phyloP scores from a whole-genome alignment of 768 basidiomycete genomes.

The Mycena indigotica region DNA sequence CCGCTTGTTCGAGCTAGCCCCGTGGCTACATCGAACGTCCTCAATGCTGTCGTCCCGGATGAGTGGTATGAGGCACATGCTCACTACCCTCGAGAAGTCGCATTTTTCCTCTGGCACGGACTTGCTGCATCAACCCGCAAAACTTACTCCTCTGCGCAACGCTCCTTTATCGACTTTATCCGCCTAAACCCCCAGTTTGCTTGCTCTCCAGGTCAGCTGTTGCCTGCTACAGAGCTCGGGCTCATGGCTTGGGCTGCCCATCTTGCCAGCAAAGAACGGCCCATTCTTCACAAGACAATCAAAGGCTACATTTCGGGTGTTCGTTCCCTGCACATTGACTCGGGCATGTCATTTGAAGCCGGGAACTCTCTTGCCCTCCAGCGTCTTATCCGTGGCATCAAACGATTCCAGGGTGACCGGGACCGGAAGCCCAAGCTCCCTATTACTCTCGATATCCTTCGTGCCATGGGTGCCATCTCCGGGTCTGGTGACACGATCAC shows the following conservation, averaged over 20 bases:
- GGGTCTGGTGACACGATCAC: neutral
- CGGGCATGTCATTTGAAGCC: slow-evolving; percentile 28
- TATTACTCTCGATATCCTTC: slow-evolving; percentile 29
- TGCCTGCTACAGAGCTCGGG: slow-evolving; percentile 14
- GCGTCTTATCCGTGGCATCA: slow-evolving; percentile 35
- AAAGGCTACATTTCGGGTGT: slow-evolving; percentile 26
- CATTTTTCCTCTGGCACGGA: slow-evolving; percentile 15
- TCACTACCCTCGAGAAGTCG: slow-evolving; percentile 13
- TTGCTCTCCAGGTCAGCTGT: slow-evolving; percentile 9
- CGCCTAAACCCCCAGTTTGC: slow-evolving; percentile 1
- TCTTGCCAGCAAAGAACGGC: slow-evolving; percentile 17
- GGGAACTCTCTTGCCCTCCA: slow-evolving; percentile 31
- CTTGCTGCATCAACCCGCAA: slow-evolving; percentile 10
- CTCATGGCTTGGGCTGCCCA: slow-evolving; percentile 23
- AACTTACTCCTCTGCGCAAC: slow-evolving; percentile 5
- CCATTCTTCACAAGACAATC: slow-evolving; percentile 1
- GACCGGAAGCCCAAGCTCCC: slow-evolving; percentile 29
- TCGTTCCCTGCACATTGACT: slow-evolving; percentile 34
- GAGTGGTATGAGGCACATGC: slow-evolving; percentile 12
- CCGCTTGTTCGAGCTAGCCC: slow-evolving; percentile 7
- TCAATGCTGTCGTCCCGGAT: slow-evolving; percentile 1
- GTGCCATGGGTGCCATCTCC: slow-evolving; percentile 2
- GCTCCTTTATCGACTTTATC: slow-evolving; percentile 5
- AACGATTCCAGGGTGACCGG: slow-evolving; percentile 31
- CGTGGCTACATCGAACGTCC: neutral